Base-by-base conservation (phyloP, 257 asterid species). In the Coffea eugenioides region DNA sequence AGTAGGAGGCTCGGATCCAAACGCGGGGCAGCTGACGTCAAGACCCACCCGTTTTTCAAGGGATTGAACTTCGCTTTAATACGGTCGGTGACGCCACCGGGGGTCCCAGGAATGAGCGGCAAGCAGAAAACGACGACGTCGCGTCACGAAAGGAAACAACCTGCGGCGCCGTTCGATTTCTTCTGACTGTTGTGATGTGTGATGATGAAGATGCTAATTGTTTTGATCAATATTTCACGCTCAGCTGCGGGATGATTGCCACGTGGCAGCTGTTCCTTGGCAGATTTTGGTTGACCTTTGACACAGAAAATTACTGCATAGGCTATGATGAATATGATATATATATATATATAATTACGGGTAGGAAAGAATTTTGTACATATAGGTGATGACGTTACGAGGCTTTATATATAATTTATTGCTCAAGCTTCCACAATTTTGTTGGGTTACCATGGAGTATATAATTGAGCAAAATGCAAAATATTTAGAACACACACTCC, bases 1-100 rank as follows among this genome's bases (percentile, higher is more conserved):
- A 80, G 13, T 10, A 43, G 80, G 74, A 80, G 98, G 75, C 90
- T 94, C 56, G 98, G 98, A 88, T 91, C 94, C 73, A 91, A 80
- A 82, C 94, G 97, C 57, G 98, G 98, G 15, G 93, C 98, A 27
- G 91, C 97, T 12, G 98, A 91, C 25, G 89, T 94, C 59, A 94
- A 94, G 83, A 87, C 91, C 88, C 98, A 94, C 91, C 91, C 91
- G 80, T 94, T 91, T 74, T 94, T 94, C 75, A 86, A 85, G 84
- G 97, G 92, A 1, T 80, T 94, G 90, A 94, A 94, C 75, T 94
- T 94, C 45, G 98, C 98, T 51, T 88, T 94, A 11, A 87, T 94
- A 1, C 78, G 98, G 64, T 81, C 95, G 27, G 88, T 87, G 79
- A 66, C 89, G 71, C 97, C 98, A 45, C 97, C 98, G 0, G 65